Evolutionary conservation across 2,329 filamentous ascomycete species (phyloP).

Genomic region (Colletotrichum tanaceti): DNA sequence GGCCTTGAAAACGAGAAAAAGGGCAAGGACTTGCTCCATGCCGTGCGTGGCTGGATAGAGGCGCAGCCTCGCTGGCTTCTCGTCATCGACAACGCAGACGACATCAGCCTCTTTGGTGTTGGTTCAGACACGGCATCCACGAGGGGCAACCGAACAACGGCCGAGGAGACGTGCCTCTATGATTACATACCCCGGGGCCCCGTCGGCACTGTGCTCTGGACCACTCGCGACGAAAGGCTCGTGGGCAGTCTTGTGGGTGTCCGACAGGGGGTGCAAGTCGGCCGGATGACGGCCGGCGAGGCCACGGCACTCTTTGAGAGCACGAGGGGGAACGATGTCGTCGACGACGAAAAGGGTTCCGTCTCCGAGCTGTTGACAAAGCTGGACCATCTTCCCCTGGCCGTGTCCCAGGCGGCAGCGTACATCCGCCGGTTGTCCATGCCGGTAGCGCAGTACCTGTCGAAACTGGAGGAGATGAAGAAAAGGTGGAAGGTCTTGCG

Average conservation of each 20-base stretch:
- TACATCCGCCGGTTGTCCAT: neutral
- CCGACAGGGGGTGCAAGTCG: neutral
- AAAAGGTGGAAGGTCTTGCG: neutral
- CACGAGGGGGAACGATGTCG: neutral
- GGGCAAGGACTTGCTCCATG: slow-evolving; percentile 1
- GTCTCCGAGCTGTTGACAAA: neutral
- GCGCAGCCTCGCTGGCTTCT: slow-evolving; percentile 45
- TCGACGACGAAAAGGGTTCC: neutral
- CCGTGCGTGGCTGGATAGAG: slow-evolving; percentile 42
- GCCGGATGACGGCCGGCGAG: neutral
- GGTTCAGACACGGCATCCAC: neutral
- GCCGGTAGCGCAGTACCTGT: neutral
- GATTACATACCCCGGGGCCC: neutral
- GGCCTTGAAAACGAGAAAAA: neutral
- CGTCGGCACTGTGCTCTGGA: neutral
- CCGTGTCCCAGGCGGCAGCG: neutral
- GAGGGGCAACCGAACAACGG: neutral
- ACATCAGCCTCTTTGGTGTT: slow-evolving; percentile 46
- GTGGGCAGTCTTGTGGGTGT: neutral
- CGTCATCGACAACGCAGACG: slow-evolving; percentile 51
- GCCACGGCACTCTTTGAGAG: neutral
- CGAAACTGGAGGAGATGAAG: neutral
- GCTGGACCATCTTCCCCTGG: neutral
- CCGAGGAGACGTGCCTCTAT: neutral
- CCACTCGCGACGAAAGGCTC: neutral